A percentile compares a stretch with the other conserved stretches of the same genome.
phyloP scores from a whole-genome alignment of 176 grass and related monocot genomes.

The Carex parvula region DNA sequence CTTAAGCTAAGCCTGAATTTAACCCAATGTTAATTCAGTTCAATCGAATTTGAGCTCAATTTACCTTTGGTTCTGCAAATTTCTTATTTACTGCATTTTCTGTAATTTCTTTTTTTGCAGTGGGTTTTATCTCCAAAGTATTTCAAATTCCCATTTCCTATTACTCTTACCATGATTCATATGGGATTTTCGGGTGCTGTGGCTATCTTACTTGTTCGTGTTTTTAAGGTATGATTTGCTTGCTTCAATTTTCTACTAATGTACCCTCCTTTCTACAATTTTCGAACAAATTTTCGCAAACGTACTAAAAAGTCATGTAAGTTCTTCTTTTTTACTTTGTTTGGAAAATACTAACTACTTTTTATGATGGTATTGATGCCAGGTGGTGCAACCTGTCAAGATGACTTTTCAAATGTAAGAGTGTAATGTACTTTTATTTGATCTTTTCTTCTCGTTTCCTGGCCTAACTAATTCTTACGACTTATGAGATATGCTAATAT shows the following conservation, averaged over 20 bases:
- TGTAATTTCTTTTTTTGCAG: slow-evolving; percentile 40
- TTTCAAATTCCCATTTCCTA: slow-evolving; percentile 98
- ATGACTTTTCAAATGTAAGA: slow-evolving; percentile 99
- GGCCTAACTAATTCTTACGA: slow-evolving; percentile 23
- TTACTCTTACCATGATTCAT: slow-evolving; percentile 99
- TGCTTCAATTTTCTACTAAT: slow-evolving; percentile 6
- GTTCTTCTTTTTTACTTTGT: background rate
- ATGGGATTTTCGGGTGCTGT: slow-evolving; percentile 93
- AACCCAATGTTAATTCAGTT: background rate
- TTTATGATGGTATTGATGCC: slow-evolving; percentile 35
- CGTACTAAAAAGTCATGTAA: too few relatives aligned
- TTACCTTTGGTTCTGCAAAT: background rate
- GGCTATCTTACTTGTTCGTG: slow-evolving; percentile 85
- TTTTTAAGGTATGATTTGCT: slow-evolving; percentile 77
- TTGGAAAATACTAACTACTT: slow-evolving; percentile 23
- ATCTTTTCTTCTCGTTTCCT: slow-evolving; percentile 12
- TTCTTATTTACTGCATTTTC: slow-evolving; percentile 6
- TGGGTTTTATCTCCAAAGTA: slow-evolving; percentile 97
- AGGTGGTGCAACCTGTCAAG: slow-evolving; percentile 98
- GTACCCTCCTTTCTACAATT: background rate
- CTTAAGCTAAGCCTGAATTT: background rate
- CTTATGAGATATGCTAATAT: slow-evolving; percentile 1
- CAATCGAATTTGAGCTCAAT: background rate
- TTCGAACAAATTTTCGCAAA: background rate
- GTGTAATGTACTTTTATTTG: slow-evolving; percentile 17